Evolutionary conservation across 257 asterid species (phyloP), one percentile per base, ranked within the genome.

Genomic region (Salvia miltiorrhiza): DNA sequence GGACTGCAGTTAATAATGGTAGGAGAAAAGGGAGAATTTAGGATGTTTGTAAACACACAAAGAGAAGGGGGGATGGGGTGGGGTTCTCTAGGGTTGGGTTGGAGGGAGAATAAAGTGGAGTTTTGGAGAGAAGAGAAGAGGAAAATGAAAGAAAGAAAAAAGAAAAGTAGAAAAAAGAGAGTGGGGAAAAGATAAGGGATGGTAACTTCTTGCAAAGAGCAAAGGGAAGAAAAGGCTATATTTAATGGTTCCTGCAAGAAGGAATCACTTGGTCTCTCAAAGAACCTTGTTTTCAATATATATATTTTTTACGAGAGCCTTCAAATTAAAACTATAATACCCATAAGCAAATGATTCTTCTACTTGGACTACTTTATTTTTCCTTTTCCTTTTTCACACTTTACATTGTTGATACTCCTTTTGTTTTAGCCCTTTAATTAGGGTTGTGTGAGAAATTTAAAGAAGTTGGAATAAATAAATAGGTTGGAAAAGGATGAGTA

Each of bases 121-220:
- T 80, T 86, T 81, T 78, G 77, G 88, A 81, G 82, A 77, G 84
- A 72, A 62, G 79, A 75, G 72, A 73, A 73, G 70, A 63, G 12
- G 62, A 41, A 63, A 59, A 72, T 66, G 59, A 37, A 47, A 9
- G 28, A 53, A 49, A 62, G 65, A 50, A 69, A 77, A 56, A 45
- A 58, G 0, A 37, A 37, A 72, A 45, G 64, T 71, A 65, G 67
- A 17, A 76, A 72, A 70, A 53, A 76, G 78, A 76, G 77, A 74
- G 60, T n/a, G 75, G 59, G 48, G 68, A 69, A 76, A 78, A 77
- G 88, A 79, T 73, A 69, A 73, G 78, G 81, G 76, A 83, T 85
- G 85, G 87, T 83, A 86, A 85, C 85, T 85, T 89, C 84, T 84
- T 86, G 80, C 85, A 86, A 89, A 81, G 87, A 83, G 77, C 87